Base-by-base conservation (phyloP, 345 rosid genomes). In the Acer yangbiense region DNA sequence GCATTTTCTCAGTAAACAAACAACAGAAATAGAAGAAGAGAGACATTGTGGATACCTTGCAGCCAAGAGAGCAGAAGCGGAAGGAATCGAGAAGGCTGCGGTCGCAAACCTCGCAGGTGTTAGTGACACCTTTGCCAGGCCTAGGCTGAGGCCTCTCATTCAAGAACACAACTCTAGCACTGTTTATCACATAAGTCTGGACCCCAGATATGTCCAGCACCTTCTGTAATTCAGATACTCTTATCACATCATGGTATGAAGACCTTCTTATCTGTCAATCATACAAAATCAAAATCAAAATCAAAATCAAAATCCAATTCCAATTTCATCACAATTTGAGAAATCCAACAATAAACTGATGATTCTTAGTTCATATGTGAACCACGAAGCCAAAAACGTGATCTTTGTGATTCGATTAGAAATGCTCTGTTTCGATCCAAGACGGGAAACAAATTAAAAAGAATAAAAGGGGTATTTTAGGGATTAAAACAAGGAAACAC, bases 91-190 rank as follows among this genome's bases (percentile, higher is more conserved):
- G 95, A 43, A 97, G 98, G 86, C 92, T 90, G 44, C 99, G 98
- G 20, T 93, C 89, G 43, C 99, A 94, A 83, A 90, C 98, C 76
- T 91, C 90, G 68, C 99, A 96, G 68, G 95, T 96, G 85, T 93
- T 94, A 73, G 94, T 92, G 27, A 92, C 97, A 0, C 98, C 98
- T 87, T 96, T 96, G 17, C 98, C 97, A 1, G 98, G 98, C 88
- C 97, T 89, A 18, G 98, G 98, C 86, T 94, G 99, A 64, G 99
- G 98, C 72, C 99, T 88, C 79, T 97, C 97, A 17, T 97, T 97
- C 87, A 97, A 81, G 87, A 97, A 97, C 39, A 97, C 98, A 17
- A 96, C 94, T 79, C 91, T 90, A 4, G 99, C 99, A 77, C 99
- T 96, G 87, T 96, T 96, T 63, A 97, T 97, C 69, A 97, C 92